Base-by-base conservation (phyloP, 768 basidiomycete genomes). In the Mycena epipterygia region DNA sequence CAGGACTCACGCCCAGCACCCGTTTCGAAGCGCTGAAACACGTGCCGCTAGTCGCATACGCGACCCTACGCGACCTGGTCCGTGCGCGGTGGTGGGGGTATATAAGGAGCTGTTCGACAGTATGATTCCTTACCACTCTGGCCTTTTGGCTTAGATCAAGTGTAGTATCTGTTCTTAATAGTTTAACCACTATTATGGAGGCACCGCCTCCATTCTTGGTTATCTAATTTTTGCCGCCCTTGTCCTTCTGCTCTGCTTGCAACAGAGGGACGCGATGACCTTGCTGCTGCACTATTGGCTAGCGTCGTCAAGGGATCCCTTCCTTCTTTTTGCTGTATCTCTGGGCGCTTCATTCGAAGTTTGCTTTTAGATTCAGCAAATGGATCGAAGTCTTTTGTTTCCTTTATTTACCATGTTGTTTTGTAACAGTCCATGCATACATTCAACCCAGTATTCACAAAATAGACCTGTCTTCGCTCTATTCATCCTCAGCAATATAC, bases 101-200 rank as follows among this genome's bases (percentile, higher is more conserved):
- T 55, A 55, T 55, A 55, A 55, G 33, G 2, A 12, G 53, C 17
- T 17, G 8, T 8, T 55, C 33, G 5, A 55, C 32, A n/a, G 3
- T 25, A 2, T 3, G 46, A 69, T 17, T 69, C 67, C 30, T 90
- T 86, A 92, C 91, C 92, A 92, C 92, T 93, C 92, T 93, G 92
- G 92, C 91, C 92, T 93, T 92, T 93, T 94, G 93, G 93, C 93
- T 94, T 94, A 93, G 93, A 94, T 94, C 93, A 94, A 94, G 93
- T 94, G 93, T 94, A 94, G 93, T 94, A 95, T 94, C 93, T 95
- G 93, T 94, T 93, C 92, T 94, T 92, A 84, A 85, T 83, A 85
- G 84, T 84, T 84, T 85, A 85, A 85, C 86, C 86, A 85, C 87
- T 88, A 86, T 87, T 86, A 87, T 86, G 84, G 48, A 23, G 27